A percentile compares a stretch with the other conserved stretches of the same genome.
These are phyloP conservation scores for Prunus dulcis DNA, from an alignment of 306 rosid species.

Conservation along the genomic window DNA sequence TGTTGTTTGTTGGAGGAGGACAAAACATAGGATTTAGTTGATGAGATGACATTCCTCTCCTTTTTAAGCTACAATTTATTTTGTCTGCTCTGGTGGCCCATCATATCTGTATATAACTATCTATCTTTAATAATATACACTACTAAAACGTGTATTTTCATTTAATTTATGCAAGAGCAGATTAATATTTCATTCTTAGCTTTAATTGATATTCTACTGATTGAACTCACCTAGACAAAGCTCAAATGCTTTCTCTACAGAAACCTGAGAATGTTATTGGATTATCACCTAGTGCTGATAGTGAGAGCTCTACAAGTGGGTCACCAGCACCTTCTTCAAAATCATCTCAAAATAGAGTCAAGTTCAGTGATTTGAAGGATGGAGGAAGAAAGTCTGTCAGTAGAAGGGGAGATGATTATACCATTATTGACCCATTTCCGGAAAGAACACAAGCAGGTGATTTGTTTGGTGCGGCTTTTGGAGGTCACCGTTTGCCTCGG, in stretches of 20 bases:
- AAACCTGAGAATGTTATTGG: conserved; percentile 63
- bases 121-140: not conserved
- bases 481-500: conserved; percentile 52
- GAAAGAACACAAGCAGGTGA: conserved; percentile 85
- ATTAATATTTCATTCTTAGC: not conserved
- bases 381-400: conserved; percentile 61
- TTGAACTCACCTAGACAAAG: conserved; percentile 9
- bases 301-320: conserved; percentile 55
- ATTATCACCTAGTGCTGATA: conserved; percentile 48
- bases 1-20: not conserved
- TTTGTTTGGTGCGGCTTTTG: conserved; percentile 55
- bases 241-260: conserved; percentile 39
- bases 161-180: not conserved
- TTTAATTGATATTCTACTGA: not conserved
- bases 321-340: conserved; percentile 64
- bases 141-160: not conserved
- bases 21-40: not conserved
- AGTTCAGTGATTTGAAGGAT: conserved; percentile 51
- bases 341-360: conserved; percentile 41
- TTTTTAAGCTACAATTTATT: not conserved
- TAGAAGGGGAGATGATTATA: conserved; percentile 53
- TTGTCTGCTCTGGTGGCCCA: not conserved
- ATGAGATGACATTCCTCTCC: not conserved
- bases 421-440: conserved; percentile 49
- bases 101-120: not conserved